These are phyloP conservation scores for Linderina pennispora DNA, from an alignment of 192 early-diverging fungal species.

Conservation along the genomic window DNA sequence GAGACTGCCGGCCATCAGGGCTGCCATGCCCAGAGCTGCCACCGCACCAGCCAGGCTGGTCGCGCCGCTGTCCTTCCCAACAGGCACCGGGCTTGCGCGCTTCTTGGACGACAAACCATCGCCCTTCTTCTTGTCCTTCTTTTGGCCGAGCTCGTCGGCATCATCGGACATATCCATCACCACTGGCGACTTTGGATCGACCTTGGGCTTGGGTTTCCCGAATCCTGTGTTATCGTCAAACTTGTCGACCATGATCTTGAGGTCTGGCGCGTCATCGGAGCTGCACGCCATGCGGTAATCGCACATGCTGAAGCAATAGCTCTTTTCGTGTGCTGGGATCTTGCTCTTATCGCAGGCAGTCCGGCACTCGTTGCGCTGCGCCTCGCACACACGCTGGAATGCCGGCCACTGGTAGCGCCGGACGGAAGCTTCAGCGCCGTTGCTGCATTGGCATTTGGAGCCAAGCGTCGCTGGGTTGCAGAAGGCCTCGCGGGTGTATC, in stretches of 20 bases:
- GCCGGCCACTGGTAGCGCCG: slow-evolving; percentile 46
- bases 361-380: slow-evolving; percentile 34
- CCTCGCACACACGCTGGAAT: slow-evolving; percentile 48
- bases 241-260: slow-evolving; percentile 45
- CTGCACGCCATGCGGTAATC: slow-evolving; percentile 33
- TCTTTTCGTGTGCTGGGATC: slow-evolving; percentile 15
- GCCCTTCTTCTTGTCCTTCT: too few relatives aligned
- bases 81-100: too few relatives aligned
- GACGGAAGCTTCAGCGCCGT: slow-evolving; percentile 43
- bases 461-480: slow-evolving; percentile 43
- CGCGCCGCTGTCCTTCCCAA: too few relatives aligned
- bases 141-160: too few relatives aligned
- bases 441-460: slow-evolving; percentile 39
- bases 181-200: too few relatives aligned
- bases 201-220: slow-evolving; percentile 20
- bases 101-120: too few relatives aligned
- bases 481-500: slow-evolving; percentile 37
- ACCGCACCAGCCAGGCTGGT: too few relatives aligned
- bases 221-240: slow-evolving; percentile 39
- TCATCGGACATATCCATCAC: too few relatives aligned
- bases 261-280: slow-evolving; percentile 25
- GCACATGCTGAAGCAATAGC: slow-evolving; percentile 43
- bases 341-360: slow-evolving; percentile 25
- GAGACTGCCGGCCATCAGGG: too few relatives aligned
- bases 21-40: too few relatives aligned